Evolutionary conservation across 768 basidiomycete species (phyloP), one percentile per base, ranked within the genome.

Genomic region (Tricholoma furcatifolium): DNA sequence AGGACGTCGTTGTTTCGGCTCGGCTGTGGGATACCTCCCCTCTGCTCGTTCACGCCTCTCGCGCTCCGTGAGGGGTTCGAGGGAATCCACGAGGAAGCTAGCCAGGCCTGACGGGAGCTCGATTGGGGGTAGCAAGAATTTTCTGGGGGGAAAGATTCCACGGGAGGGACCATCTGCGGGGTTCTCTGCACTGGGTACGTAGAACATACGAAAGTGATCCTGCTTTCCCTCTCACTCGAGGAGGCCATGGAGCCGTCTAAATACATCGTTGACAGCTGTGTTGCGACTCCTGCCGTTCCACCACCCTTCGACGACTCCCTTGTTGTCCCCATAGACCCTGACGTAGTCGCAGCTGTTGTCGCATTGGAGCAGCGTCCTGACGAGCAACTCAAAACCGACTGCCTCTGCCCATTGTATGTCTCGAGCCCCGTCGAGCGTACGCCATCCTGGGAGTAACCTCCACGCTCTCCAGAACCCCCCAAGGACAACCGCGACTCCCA

Each of bases 251-350:
- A 74, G 53, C 11, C 56, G 45, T n/a, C 54, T 51, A 58, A 74
- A 74, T 5, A 67, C 50, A 0, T 5, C 3, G 36, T 75, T 77
- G 39, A 56, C 57, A 1, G 44, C 47, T 0, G 2, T n/a, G 55
- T 73, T 74, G 0, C 56, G 14, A 48, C 72, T 73, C 0, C 62
- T 35, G 0, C 68, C 65, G 0, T 65, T 70, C 49, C 53, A 55
- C 71, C 72, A 76, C 0, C 66, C 73, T 8, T 72, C 63, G 7
- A 77, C 64, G 4, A 75, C 66, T 0, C 73, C 75, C 7, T 42
- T 21, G 59, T 77, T 71, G 57, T 71, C 65, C 0, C 66, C 55
- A 10, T 15, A 64, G 0, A 68, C 41, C 30, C 46, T 58, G 57
- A 64, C 34, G 31, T 65, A n/a, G n/a, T 43, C 1, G 24, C 9